phyloP scores from a whole-genome alignment of 176 grass and related monocot genomes.

The Canna indica region DNA sequence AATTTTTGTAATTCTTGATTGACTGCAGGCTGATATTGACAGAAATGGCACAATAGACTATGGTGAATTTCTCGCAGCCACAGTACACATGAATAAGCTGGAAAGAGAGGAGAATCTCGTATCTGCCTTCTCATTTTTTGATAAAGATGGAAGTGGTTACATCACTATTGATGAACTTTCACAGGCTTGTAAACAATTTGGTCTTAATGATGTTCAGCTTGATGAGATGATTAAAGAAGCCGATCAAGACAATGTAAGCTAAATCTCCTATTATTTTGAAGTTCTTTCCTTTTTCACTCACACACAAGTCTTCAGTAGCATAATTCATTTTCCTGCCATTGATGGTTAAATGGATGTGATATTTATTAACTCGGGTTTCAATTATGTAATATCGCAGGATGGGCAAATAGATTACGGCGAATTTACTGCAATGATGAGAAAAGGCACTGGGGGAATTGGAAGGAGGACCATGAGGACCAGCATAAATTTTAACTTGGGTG shows the following conservation, averaged over 20 bases:
- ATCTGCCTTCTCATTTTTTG: slow-evolving; percentile 84
- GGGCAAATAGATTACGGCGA: slow-evolving; percentile 96
- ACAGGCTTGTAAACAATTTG: slow-evolving; percentile 69
- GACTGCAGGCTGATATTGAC: slow-evolving; percentile 34
- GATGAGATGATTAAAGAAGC: slow-evolving; percentile 95
- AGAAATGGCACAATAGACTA: slow-evolving; percentile 85
- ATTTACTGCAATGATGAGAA: slow-evolving; percentile 90
- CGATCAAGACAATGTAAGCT: slow-evolving; percentile 73
- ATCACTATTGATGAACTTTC: slow-evolving; percentile 95
- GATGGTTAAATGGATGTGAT: not conserved
- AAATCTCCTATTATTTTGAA: slow-evolving; percentile 5
- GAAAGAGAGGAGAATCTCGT: slow-evolving; percentile 89
- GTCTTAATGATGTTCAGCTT: slow-evolving; percentile 73
- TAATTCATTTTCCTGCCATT: not conserved
- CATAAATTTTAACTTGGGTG: slow-evolving; percentile 57
- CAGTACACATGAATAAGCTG: slow-evolving; percentile 89
- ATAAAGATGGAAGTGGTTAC: slow-evolving; percentile 91
- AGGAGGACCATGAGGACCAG: slow-evolving; percentile 69
- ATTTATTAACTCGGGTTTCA: not conserved
- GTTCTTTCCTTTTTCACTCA: not conserved
- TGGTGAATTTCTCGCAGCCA: slow-evolving; percentile 89
- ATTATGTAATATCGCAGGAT: slow-evolving; percentile 40
- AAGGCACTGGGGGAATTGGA: slow-evolving; percentile 55
- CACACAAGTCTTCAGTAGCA: not conserved
- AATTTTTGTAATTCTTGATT: not conserved